Base-by-base conservation (phyloP, 257 asterid species). In the Galeopsis tetrahit region DNA sequence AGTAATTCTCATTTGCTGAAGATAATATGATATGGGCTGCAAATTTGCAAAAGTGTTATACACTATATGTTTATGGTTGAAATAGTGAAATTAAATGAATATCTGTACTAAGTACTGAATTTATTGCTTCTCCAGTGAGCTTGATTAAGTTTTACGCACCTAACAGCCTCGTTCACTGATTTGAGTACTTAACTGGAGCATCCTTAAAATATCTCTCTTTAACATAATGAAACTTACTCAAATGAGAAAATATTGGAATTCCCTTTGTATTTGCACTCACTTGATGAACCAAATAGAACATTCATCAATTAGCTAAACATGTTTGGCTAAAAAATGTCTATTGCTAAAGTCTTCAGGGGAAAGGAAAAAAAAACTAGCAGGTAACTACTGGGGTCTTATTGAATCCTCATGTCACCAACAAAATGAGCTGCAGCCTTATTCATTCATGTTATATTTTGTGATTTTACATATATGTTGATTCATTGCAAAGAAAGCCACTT, bases 391-490 rank as follows among this genome's bases (percentile, higher is more conserved):
- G 34, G 31, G 35, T n/a, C 62, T 52, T 42, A 35, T 13, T 64
- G 9, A 17, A 44, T 73, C 65, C 64, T 31, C 39, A 36, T n/a
- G 48, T 71, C 55, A 44, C 60, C 42, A 34, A 43, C 64, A 44
- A 63, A 69, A 15, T 46, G 11, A 34, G 43, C 17, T 5, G 33
- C 61, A 38, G 15, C 32, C 21, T 38, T 35, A n/a, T 2, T 39
- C 49, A 11, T 49, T 48, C 40, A 4, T 38, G 11, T 13, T 56
- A 28, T 32, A 57, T 35, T 8, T 57, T 35, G 72, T 43, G 52
- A 66, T 59, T 8, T n/a, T 56, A 66, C 17, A 61, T 6, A 57
- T 58, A 57, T 21, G 21, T 11, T 2, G 4, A 39, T 40, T 33
- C 32, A 38, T 46, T 39, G 39, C 65, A 63, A 61, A 46, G 34